Evolutionary conservation across 805 yeast species (phyloP), one percentile per base, ranked within the genome.

Genomic region (Pichia insulana): DNA sequence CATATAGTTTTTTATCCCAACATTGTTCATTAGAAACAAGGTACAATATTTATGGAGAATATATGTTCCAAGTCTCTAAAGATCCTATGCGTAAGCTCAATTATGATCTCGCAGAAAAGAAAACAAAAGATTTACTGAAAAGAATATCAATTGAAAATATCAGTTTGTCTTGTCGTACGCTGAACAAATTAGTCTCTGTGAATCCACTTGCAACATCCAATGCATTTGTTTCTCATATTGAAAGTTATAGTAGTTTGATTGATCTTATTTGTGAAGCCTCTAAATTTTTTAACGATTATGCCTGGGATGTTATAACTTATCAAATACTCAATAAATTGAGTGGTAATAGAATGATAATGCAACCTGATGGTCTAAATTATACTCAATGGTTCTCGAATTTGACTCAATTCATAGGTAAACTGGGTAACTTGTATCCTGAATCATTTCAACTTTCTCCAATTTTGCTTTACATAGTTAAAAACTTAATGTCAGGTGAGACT

Each of bases 211-310:
- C 94, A 2, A 76, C 88, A 12, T 74, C 89, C 35, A 63, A 74
- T 18, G 80, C 84, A 0, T 71, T 85, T 36, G 68, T 89, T 10
- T 76, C 77, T 36, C 96, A 87, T 55, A 77, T 90, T 49, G 97
- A 90, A 60, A 86, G 92, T 64, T 90, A 90, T 57, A 95, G 83
- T 55, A 90, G 90, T 55, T 73, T 90, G 48, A 83, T 81, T 36
- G 78, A 76, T 31, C 67, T 90, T 44, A 78, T 90, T 7, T 88
- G 86, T 9, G 81, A 81, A 37, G 76, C 92, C 7, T 87, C 96
- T 0, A 67, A 77, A 33, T 81, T 76, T 54, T 86, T 87, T 57
- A 81, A 80, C 39, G 71, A 65, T 5, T 80, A 82, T 53, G 87
- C 88, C 0, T 87, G 95, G 88, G 97, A 90, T 58, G 83, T 78